Base-by-base conservation (phyloP, 768 basidiomycete genomes). In the Gyrodon lividus region DNA sequence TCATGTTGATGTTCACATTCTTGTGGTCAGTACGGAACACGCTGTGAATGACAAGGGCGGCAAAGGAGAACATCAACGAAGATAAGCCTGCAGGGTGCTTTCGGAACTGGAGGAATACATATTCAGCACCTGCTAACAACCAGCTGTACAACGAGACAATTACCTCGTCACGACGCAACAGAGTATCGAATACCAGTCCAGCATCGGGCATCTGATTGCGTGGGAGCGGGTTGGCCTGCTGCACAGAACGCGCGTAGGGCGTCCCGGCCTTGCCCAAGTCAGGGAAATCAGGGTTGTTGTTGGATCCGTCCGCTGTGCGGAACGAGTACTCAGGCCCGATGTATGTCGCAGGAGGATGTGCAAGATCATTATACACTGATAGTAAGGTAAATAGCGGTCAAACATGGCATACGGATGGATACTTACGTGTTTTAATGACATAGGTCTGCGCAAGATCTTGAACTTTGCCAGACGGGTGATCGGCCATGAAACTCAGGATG, bases 211-310 rank as follows among this genome's bases (percentile, higher is more conserved):
- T 73, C 51, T 83, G 80, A 59, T 86, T 80, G 40, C 63, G 71
- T 0, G 89, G 85, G 3, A 89, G 71, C 2, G 87, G 78, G 53
- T 85, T 77, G 2, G 50, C 65, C 62, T 87, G 84, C 57, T 89
- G 86, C 20, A 92, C 92, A 41, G 86, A 91, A 20, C 91, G 82
- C n/a, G 89, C 78, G 63, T 93, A 93, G 0, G 91, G 85, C 12
- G 77, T 83, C 5, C 83, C 81, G 2, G 91, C 88, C 72, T 84
- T 85, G 41, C 92, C 92, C 70, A 94, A 66, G 52, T 83, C 74
- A 2, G 91, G 90, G 33, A 74, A 64, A 48, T 77, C 74, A 40
- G 83, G 74, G 60, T 92, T 94, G 70, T 95, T 94, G 64, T 72
- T 69, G 4, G 83, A 81, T 6, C 92, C 92, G 66, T 94, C 92